A percentile compares a stretch with the other conserved stretches of the same genome.
phyloP scores from a whole-genome alignment of 371 early-diverging fungal species.

The Coemansia linderi region DNA sequence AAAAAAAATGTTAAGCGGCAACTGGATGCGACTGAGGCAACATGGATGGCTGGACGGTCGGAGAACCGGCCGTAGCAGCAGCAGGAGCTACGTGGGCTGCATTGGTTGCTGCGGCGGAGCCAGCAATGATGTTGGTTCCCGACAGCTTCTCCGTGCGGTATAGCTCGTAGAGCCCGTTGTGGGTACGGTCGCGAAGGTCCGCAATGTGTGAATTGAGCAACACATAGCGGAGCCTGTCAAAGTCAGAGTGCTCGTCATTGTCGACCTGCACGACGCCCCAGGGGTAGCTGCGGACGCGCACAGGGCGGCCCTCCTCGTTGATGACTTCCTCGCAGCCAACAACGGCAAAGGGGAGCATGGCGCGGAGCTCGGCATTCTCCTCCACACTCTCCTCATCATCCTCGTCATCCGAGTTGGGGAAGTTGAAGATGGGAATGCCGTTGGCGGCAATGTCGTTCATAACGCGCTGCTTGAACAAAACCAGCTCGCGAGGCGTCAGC shows the following conservation, averaged over 20 bases:
- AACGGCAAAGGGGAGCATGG: constrained; percentile 92
- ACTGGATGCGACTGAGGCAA: constrained; percentile 22
- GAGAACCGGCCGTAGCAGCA: not conserved
- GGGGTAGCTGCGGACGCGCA: constrained; percentile 97
- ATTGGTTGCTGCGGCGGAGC: not conserved
- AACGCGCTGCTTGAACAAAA: constrained; percentile 83
- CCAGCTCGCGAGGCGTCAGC: constrained; percentile 72
- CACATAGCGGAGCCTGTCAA: constrained; percentile 90
- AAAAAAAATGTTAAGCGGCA: constrained; percentile 15
- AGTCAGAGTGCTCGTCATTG: constrained; percentile 93
- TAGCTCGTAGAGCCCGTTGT: constrained; percentile 78
- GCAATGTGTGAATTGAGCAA: constrained; percentile 91
- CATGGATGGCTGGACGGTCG: constrained; percentile 6
- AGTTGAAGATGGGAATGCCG: constrained; percentile 87
- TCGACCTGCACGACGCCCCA: constrained; percentile 99
- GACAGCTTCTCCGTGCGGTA: constrained; percentile 93
- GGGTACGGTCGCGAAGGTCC: constrained; percentile 89
- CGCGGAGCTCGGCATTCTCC: constrained; percentile 91
- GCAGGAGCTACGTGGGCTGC: not conserved
- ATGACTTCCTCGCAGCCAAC: constrained; percentile 92
- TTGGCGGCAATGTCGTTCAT: constrained; percentile 93
- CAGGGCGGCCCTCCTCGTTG: constrained; percentile 61
- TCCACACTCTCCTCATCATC: constrained; percentile 93
- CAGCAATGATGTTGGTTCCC: not conserved
- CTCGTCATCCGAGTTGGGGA: constrained; percentile 64